phyloP scores from a whole-genome alignment of 495 filamentous ascomycete species.

The Oleoguttula mirabilis region DNA sequence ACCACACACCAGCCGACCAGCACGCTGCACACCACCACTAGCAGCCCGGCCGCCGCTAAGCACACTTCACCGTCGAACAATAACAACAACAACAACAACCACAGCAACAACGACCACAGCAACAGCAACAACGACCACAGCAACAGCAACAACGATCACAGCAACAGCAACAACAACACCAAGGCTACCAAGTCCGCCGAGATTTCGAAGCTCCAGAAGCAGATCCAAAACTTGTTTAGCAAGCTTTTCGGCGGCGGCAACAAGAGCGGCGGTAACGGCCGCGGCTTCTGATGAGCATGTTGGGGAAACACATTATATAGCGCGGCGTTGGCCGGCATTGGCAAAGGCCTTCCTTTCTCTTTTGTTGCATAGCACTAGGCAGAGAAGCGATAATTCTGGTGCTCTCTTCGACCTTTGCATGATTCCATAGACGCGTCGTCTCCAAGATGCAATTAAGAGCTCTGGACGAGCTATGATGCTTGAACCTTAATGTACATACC shows the following conservation, averaged over 20 bases:
- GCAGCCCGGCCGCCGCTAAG: not conserved
- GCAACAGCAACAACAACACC: not conserved
- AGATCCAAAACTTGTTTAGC: slow-evolving; percentile 1
- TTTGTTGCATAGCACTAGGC: no score
- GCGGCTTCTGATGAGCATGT: no score
- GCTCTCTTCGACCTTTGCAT: no score
- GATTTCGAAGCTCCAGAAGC: slow-evolving; percentile 1
- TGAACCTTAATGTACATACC: no score
- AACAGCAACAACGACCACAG: not conserved
- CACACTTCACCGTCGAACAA: not conserved
- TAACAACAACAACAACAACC: not conserved
- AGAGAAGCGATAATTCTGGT: no score
- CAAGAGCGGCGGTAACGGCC: no score
- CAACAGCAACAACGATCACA: not conserved
- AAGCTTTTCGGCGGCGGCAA: slow-evolving; percentile 1
- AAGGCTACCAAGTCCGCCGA: not conserved
- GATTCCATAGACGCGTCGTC: no score
- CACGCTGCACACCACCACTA: not conserved
- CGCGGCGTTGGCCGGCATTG: no score
- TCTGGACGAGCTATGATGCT: no score
- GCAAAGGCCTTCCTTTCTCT: no score
- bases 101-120: not conserved
- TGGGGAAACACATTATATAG: no score
- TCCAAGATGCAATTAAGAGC: no score
- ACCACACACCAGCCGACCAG: not conserved